Evolutionary conservation across 164 flowering plant species (phyloP).

Genomic region (Vitis rotundifolia): DNA sequence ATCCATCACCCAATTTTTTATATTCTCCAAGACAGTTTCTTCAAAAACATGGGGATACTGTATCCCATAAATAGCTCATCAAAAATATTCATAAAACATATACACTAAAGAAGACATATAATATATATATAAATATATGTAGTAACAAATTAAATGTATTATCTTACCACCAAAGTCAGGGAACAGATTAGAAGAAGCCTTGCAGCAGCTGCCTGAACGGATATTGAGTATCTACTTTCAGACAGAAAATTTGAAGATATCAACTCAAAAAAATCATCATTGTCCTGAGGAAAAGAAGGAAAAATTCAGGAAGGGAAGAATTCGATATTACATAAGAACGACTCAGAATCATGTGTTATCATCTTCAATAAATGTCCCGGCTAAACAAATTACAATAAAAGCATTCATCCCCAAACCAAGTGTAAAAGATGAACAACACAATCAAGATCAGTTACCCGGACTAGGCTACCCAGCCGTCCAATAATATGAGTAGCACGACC

Average conservation of each 20-base stretch:
- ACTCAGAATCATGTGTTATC: background rate
- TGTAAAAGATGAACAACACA: background rate
- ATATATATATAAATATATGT: background rate
- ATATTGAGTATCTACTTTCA: constrained; percentile 58
- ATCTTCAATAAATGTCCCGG: background rate
- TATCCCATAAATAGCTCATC: constrained; percentile 17
- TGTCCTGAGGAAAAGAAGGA: constrained; percentile 57
- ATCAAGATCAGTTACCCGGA: constrained; percentile 55
- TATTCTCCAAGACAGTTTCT: constrained; percentile 66
- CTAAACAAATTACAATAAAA: background rate
- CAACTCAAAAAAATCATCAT: constrained; percentile 93
- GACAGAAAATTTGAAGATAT: constrained; percentile 73
- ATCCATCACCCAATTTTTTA: constrained; percentile 86
- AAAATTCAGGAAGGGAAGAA: background rate
- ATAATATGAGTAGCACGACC: constrained; percentile 72
- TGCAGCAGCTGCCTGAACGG: constrained; percentile 78
- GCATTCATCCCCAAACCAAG: too few species aligned
- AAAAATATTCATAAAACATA: background rate
- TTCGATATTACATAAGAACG: background rate
- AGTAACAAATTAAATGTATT: background rate
- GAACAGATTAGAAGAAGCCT: constrained; percentile 83
- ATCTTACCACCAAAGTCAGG: constrained; percentile 72
- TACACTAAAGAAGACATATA: background rate
- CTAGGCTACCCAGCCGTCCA: constrained; percentile 72
- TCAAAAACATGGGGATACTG: constrained; percentile 96